A percentile compares a stretch with the other conserved stretches of the same genome.
Conservation (phyloP, 2,329 filamentous ascomycete genomes). For the Ceratocystis colombiana region DNA sequence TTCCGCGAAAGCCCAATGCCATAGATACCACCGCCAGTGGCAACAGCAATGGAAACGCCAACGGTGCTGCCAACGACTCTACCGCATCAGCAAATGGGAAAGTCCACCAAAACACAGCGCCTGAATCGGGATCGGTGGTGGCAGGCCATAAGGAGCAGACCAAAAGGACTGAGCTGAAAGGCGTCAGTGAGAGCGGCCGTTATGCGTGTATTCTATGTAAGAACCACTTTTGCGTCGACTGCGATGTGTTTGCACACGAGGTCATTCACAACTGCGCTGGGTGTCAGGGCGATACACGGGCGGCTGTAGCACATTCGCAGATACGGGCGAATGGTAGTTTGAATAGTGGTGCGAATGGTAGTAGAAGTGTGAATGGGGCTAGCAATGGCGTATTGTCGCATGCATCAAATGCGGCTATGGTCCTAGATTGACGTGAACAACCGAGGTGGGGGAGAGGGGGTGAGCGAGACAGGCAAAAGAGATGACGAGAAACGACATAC, state of each 20-base stretch:
- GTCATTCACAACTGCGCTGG: constrained; percentile 93
- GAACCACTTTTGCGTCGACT: constrained; percentile 95
- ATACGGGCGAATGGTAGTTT: constrained; percentile 15
- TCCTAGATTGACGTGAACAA: constrained; percentile 32
- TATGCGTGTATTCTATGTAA: constrained; percentile 84
- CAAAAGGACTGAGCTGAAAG: constrained; percentile 37
- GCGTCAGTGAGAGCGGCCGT: constrained; percentile 72
- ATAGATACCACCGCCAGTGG: background rate
- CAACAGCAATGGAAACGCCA: constrained; percentile 22
- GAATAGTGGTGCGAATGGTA: constrained; percentile 30
- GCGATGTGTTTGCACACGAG: constrained; percentile 90
- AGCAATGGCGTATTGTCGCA: constrained; percentile 14
- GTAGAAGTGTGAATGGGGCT: constrained; percentile 6
- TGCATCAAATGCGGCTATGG: constrained; percentile 38
- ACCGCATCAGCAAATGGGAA: background rate
- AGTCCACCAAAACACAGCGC: background rate
- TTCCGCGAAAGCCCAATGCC: constrained; percentile 45
- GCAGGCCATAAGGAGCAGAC: background rate
- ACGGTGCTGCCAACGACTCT: constrained; percentile 4
- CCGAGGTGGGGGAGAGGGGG: background rate
- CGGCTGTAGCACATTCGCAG: constrained; percentile 23
- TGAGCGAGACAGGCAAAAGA: background rate
- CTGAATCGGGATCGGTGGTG: background rate
- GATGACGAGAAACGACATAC: background rate
- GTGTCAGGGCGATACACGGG: constrained; percentile 52